Evolutionary conservation across 768 basidiomycete species (phyloP).

Genomic region (Auricularia cornea): DNA sequence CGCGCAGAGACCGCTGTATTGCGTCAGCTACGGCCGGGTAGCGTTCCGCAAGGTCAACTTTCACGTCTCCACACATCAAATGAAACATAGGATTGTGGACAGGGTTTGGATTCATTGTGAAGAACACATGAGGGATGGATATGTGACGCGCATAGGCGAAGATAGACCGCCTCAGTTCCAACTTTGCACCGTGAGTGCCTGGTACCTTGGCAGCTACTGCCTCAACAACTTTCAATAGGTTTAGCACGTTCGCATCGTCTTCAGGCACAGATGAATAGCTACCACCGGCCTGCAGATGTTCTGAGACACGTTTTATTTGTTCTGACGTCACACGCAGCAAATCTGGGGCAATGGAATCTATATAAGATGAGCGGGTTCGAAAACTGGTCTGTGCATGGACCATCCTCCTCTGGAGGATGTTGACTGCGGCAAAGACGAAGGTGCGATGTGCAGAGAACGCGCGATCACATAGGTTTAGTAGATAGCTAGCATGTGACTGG

Average conservation of each 20-base stretch:
- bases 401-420: constrained; percentile 18
- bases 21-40: constrained; percentile 17
- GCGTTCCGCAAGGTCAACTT: constrained; percentile 1
- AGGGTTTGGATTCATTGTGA: constrained; percentile 20
- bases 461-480: constrained; percentile 13
- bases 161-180: constrained; percentile 18
- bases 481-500: constrained; percentile 17
- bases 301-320: constrained; percentile 2
- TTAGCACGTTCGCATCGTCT: constrained; percentile 12
- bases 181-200: constrained; percentile 23
- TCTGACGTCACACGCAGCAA: constrained; percentile 3
- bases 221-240: constrained; percentile 22
- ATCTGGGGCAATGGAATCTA: constrained; percentile 9
- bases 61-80: constrained; percentile 19
- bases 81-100: constrained; percentile 23
- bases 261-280: constrained; percentile 3
- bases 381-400: constrained; percentile 20
- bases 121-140: constrained; percentile 20
- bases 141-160: constrained; percentile 21
- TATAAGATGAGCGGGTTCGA: constrained; percentile 11
- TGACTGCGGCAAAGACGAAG: constrained; percentile 21
- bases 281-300: constrained; percentile 8
- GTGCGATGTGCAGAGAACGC: constrained; percentile 17
- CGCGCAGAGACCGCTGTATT: constrained; percentile 12
- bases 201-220: constrained; percentile 24